Conservation (phyloP, 495 filamentous ascomycete genomes). For the Penicillium turbatum region DNA sequence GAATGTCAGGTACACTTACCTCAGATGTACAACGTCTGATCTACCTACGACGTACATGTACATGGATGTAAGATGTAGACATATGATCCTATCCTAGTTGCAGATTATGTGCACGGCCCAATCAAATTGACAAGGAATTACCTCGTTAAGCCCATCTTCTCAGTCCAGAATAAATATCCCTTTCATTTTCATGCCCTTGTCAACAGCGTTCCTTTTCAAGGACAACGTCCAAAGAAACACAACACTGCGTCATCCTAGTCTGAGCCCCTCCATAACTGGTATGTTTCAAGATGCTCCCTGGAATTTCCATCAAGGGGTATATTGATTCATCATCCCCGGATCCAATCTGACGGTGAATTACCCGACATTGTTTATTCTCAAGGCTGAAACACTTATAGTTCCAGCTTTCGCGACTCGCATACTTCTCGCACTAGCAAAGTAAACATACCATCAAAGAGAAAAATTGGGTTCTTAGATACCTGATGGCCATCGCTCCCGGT, state of each 20-base stretch:
- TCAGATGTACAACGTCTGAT: not conserved
- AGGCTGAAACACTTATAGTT: constrained; percentile 6
- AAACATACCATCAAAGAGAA: not conserved
- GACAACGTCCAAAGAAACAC: not conserved
- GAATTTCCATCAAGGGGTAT: constrained; percentile 12
- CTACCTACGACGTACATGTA: not conserved
- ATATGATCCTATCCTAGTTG: not conserved
- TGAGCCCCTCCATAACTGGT: constrained; percentile 7
- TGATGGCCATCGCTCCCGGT: constrained; percentile 54
- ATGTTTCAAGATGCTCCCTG: constrained; percentile 6
- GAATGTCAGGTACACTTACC: not conserved
- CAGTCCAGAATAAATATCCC: not conserved
- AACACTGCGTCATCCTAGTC: not conserved
- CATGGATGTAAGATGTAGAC: not conserved
- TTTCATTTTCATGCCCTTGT: not conserved
- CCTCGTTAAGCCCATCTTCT: not conserved
- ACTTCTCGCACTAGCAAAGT: not conserved
- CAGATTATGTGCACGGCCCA: constrained; percentile 11
- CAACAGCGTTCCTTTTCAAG: not conserved
- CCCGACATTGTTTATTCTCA: not conserved
- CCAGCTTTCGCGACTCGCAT: not conserved
- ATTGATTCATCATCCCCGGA: not conserved
- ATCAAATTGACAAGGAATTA: constrained; percentile 5
- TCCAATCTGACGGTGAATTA: not conserved
- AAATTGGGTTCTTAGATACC: not conserved